phyloP scores from a whole-genome alignment of 768 basidiomycete species.

The Cyathus striatus region DNA sequence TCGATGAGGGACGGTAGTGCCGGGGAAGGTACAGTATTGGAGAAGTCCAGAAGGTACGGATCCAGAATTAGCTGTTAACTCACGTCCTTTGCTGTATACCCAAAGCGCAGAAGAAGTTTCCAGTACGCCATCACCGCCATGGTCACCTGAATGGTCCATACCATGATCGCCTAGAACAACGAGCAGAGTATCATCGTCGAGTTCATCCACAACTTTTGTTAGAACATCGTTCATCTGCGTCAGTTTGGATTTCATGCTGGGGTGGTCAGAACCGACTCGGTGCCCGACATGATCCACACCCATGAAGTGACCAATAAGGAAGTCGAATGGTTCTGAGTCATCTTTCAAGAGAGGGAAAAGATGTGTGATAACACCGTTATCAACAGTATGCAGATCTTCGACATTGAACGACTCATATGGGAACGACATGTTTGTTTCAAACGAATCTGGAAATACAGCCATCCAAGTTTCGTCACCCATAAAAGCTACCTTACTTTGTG shows the following conservation, averaged over 20 bases:
- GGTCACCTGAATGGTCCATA: conserved; percentile 93
- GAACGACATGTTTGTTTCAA: conserved; percentile 67
- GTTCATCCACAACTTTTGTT: conserved; percentile 56
- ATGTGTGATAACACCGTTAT: conserved; percentile 81
- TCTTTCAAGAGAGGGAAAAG: conserved; percentile 74
- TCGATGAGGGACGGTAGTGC: conserved; percentile 47
- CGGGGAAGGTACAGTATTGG: conserved; percentile 57
- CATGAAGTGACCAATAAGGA: conserved; percentile 88
- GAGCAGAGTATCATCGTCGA: conserved; percentile 87
- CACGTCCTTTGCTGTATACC: conserved; percentile 81
- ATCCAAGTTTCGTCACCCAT: conserved; percentile 99
- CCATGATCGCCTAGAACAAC: conserved; percentile 95
- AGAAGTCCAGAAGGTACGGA: conserved; percentile 45
- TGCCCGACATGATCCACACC: conserved; percentile 98
- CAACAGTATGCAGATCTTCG: conserved; percentile 95
- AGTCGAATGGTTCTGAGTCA: conserved; percentile 61
- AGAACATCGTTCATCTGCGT: conserved; percentile 85
- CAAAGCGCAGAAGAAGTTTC: conserved; percentile 87
- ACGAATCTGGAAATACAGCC: conserved; percentile 75
- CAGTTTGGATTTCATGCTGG: conserved; percentile 81
- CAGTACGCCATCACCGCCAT: conserved; percentile 84
- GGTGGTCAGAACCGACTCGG: conserved; percentile 85
- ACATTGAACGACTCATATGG: conserved; percentile 98
- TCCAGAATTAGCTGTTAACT: conserved; percentile 31
- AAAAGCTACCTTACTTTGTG: conserved; percentile 60